phyloP scores from a whole-genome alignment of 1,139 yeast species.

The Magnusiomyces clavatus region DNA sequence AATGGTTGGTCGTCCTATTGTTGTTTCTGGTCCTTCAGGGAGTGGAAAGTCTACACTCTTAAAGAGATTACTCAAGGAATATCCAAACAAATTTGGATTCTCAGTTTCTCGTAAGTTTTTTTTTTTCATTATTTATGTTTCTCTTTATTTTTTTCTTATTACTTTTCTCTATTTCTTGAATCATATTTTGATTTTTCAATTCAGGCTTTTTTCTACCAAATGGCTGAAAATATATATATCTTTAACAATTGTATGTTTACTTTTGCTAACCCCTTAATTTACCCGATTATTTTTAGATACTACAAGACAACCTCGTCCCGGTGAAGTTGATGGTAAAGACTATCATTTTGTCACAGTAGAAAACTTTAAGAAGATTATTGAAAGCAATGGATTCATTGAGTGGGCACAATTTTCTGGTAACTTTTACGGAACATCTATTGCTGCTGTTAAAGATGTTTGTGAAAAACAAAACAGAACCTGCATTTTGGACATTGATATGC shows the following conservation, averaged over 20 bases:
- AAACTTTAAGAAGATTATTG: conserved; percentile 67
- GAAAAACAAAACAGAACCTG: conserved; percentile 51
- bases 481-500: conserved; percentile 96
- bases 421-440: conserved; percentile 88
- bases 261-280: conserved; percentile 2
- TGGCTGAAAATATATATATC: neutral
- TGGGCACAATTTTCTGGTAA: conserved; percentile 98
- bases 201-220: neutral
- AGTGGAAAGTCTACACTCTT: conserved; percentile 92
- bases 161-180: neutral
- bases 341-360: conserved; percentile 80
- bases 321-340: conserved; percentile 84
- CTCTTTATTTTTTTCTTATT: neutral
- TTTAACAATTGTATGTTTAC: neutral
- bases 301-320: conserved; percentile 84
- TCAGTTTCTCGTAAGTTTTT: conserved; percentile 55
- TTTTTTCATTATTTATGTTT: neutral
- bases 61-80: conserved; percentile 83
- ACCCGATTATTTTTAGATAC: conserved; percentile 47
- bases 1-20: conserved; percentile 62
- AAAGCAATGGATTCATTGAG: conserved; percentile 73
- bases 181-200: neutral
- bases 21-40: conserved; percentile 92
- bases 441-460: conserved; percentile 72
- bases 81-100: conserved; percentile 83